Evolutionary conservation across 2,329 filamentous ascomycete genomes (phyloP).

Genomic region (Teratosphaeria epicoccoides): DNA sequence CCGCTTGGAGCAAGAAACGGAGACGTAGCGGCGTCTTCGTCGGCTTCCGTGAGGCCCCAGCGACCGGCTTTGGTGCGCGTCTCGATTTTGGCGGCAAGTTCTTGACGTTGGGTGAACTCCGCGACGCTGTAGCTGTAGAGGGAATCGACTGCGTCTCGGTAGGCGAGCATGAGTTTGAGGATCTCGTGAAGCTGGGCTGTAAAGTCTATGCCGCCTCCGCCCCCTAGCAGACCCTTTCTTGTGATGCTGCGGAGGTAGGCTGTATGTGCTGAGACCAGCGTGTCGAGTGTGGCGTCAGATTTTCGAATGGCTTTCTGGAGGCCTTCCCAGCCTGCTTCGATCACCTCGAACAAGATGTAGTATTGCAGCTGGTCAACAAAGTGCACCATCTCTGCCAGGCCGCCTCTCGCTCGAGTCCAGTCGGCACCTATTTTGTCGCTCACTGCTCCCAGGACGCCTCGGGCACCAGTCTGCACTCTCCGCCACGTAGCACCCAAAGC

Average conservation of each 20-base stretch:
- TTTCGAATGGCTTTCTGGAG: conserved; percentile 65
- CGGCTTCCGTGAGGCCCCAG: conserved; percentile 52
- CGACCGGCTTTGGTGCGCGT: conserved; percentile 52
- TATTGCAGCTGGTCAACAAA: conserved; percentile 96
- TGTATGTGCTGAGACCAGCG: conserved; percentile 84
- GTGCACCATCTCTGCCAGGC: conserved; percentile 95
- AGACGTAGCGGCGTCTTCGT: conserved; percentile 28
- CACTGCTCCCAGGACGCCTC: conserved; percentile 74
- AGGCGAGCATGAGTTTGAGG: conserved; percentile 83
- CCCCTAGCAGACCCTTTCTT: conserved; percentile 85
- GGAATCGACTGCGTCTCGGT: conserved; percentile 86
- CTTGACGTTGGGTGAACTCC: conserved; percentile 86
- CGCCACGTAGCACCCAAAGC: conserved; percentile 85
- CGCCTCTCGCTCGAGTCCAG: conserved; percentile 84
- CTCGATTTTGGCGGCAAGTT: conserved; percentile 63
- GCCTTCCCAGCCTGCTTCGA: conserved; percentile 90
- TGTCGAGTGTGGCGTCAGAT: conserved; percentile 83
- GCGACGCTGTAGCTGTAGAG: conserved; percentile 91
- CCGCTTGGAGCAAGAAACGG: conserved; percentile 10
- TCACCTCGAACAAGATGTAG: conserved; percentile 97
- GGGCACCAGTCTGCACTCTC: conserved; percentile 85
- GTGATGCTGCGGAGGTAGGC: conserved; percentile 90
- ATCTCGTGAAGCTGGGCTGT: conserved; percentile 86
- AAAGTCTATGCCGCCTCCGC: conserved; percentile 52
- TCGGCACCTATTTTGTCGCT: conserved; percentile 51